phyloP scores from a whole-genome alignment of 2,329 filamentous ascomycete genomes.

The Penicillium hordei region DNA sequence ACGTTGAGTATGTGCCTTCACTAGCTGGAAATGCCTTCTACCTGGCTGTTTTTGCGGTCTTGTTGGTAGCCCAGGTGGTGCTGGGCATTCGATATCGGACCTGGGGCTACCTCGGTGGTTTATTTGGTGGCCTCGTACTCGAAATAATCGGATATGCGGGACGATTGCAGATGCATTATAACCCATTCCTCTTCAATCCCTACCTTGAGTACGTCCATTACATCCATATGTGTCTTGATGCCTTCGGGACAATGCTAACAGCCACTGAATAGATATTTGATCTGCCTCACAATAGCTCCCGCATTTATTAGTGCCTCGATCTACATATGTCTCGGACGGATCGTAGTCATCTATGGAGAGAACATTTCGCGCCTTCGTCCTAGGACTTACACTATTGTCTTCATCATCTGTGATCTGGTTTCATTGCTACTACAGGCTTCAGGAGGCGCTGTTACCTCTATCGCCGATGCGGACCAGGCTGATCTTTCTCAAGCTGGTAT shows the following conservation, averaged over 20 bases:
- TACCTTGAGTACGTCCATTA: slow-evolving; percentile 5
- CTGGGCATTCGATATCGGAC: slow-evolving; percentile 11
- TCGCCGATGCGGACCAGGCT: slow-evolving; percentile 35
- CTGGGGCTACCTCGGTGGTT: slow-evolving; percentile 11
- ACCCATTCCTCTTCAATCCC: slow-evolving; percentile 1
- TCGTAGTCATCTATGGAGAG: neutral
- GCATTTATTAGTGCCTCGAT: neutral
- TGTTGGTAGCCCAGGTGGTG: slow-evolving; percentile 6
- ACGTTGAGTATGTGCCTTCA: slow-evolving; percentile 14
- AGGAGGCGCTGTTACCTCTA: slow-evolving; percentile 58
- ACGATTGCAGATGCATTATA: slow-evolving; percentile 4
- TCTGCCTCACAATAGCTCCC: neutral
- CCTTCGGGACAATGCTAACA: neutral
- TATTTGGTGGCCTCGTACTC: slow-evolving; percentile 1
- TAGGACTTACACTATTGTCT: slow-evolving; percentile 43
- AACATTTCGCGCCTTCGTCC: slow-evolving; percentile 34
- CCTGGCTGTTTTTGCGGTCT: slow-evolving; percentile 10
- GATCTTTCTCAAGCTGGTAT: slow-evolving; percentile 46
- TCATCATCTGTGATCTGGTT: slow-evolving; percentile 63
- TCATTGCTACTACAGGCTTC: slow-evolving; percentile 61
- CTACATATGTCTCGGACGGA: neutral
- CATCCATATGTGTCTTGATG: neutral
- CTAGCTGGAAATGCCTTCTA: slow-evolving; percentile 17
- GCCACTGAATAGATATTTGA: neutral
- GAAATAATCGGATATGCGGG: slow-evolving; percentile 4